Base-by-base conservation (phyloP, 371 early-diverging fungal genomes). In the Mortierella polycephala region DNA sequence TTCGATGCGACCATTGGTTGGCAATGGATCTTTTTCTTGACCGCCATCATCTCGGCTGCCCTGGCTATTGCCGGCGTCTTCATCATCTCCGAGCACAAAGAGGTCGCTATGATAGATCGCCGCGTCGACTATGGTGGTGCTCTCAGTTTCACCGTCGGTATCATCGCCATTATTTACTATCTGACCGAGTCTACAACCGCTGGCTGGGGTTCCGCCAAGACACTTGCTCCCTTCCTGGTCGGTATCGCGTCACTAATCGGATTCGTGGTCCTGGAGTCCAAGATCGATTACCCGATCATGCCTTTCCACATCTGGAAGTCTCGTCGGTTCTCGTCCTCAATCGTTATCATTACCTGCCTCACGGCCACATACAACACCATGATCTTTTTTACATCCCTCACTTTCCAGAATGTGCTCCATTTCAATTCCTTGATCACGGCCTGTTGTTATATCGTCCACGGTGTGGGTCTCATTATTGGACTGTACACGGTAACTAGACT, bases 11-110 rank as follows among this genome's bases (percentile, higher is more conserved):
- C 81, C 20, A 62, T 75, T n/a, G 84, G 85, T 13, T 83, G 85
- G 83, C 52, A 69, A 9, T 82, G 81, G 82, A 82, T 81, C 62
- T 84, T 84, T 55, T 79, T 60, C 65, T 41, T 83, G 20, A 77
- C 81, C 7, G 74, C 81, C 5, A 79, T 83, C 49, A 11, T 84
- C 46, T 64, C 82, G 10, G 55, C 60, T 11, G 44, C 45, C n/a
- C 62, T 75, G 14, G 62, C 55, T 44, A 37, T 77, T 23, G 20
- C 53, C 20, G 64, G 64, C 5, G 60, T 60, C 50, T 39, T 77
- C 12, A 49, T 73, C 47, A 72, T 72, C 14, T 58, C 69, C 14
- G 53, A 56, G 40, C 53, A 47, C 4, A n/a, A 53, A 12, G 50
- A 56, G 10, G 5, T 46, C 6, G 7, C 16, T 42, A 5, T 40